Percentiles rank a stretch among this genome's conserved stretches.
phyloP scores from a whole-genome alignment of 208 protist species.

The Leptomonas pyrrhocoris region DNA sequence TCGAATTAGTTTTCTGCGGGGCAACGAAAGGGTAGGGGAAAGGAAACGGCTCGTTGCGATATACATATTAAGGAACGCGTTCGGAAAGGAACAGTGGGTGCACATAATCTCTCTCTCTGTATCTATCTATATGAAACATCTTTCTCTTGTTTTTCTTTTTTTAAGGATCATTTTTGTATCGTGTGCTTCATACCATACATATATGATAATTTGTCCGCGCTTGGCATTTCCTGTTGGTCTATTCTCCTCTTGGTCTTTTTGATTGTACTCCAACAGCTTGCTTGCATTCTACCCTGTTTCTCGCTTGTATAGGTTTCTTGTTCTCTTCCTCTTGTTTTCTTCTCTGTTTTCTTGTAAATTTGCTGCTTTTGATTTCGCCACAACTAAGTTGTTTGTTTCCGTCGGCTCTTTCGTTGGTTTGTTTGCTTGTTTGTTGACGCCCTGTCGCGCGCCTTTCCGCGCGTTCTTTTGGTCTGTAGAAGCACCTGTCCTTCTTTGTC shows the following conservation, averaged over 20 bases:
- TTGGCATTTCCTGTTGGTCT: background rate
- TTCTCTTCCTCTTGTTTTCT: slow-evolving; percentile 4
- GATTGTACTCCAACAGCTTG: background rate
- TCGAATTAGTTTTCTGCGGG: background rate
- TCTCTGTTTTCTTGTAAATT: slow-evolving; percentile 4
- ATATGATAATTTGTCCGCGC: background rate
- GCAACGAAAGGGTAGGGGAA: background rate
- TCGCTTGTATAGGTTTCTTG: background rate
- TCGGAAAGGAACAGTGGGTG: no score
- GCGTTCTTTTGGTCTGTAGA: background rate
- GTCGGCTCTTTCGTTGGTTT: background rate
- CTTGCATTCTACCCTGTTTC: background rate
- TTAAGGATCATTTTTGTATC: background rate
- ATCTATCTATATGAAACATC: background rate
- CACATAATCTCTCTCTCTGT: background rate
- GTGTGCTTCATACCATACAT: background rate
- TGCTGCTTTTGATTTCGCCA: no score
- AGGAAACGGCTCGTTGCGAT: no score
- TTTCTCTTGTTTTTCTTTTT: slow-evolving; percentile 19
- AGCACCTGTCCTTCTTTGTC: background rate
- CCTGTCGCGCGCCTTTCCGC: background rate
- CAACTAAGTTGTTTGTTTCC: no score
- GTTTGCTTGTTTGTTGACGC: background rate
- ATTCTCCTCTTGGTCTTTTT: slow-evolving; percentile 24
- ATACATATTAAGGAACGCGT: no score